Conservation (phyloP, 140 eudicot species). For the Flaveria floridana region DNA sequence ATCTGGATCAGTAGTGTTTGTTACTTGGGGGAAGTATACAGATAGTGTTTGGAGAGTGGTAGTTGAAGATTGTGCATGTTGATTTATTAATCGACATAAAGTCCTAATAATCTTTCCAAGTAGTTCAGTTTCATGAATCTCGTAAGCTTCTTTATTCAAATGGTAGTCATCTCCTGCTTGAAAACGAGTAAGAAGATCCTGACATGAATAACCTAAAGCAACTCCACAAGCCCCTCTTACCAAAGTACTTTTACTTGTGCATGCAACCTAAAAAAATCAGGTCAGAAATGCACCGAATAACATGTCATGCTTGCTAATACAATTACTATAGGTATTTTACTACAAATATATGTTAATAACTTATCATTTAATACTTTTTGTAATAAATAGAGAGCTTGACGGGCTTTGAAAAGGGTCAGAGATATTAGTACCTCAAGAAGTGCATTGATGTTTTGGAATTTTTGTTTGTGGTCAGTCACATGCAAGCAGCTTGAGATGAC, state of each 20-base stretch:
- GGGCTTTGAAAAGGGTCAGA: not conserved
- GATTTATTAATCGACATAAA: slow-evolving; percentile 55
- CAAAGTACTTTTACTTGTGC: slow-evolving; percentile 71
- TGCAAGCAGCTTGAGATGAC: slow-evolving; percentile 83
- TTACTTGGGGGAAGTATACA: slow-evolving; percentile 42
- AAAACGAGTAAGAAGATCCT: slow-evolving; percentile 68
- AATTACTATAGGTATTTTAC: slow-evolving; percentile 4
- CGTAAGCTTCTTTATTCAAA: slow-evolving; percentile 40
- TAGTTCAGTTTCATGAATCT: slow-evolving; percentile 56
- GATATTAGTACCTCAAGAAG: slow-evolving; percentile 67
- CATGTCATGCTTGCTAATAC: slow-evolving; percentile 16
- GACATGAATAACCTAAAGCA: slow-evolving; percentile 86
- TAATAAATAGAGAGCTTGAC: slow-evolving; percentile 13
- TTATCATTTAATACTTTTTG: not conserved
- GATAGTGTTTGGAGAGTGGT: slow-evolving; percentile 46
- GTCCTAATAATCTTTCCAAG: slow-evolving; percentile 57
- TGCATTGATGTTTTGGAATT: slow-evolving; percentile 57
- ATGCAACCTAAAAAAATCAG: slow-evolving; percentile 57
- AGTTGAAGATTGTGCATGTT: slow-evolving; percentile 46
- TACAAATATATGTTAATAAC: slow-evolving; percentile 1
- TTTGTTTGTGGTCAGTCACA: slow-evolving; percentile 78
- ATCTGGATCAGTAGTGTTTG: slow-evolving; percentile 36
- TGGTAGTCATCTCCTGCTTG: slow-evolving; percentile 35
- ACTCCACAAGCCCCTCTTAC: slow-evolving; percentile 98
- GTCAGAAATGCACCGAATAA: slow-evolving; percentile 24